Conservation (phyloP, 1,284 basidiomycete species). For the Cutaneotrichosporon sp. region DNA sequence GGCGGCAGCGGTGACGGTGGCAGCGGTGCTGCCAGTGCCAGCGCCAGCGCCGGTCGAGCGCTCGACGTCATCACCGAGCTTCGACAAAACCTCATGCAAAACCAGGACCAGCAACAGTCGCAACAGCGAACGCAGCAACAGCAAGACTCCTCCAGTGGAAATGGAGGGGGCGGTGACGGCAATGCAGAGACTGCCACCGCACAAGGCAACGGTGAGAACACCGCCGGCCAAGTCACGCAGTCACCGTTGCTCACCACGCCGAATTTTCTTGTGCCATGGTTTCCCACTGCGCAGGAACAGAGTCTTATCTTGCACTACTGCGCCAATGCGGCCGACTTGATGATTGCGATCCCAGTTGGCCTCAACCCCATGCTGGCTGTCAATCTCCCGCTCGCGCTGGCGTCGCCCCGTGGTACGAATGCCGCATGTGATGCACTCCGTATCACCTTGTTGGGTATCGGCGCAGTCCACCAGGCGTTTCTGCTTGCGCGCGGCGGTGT, state of each 20-base stretch:
- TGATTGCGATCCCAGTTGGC: constrained; percentile 49
- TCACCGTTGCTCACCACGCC: constrained; percentile 7
- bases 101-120: no score
- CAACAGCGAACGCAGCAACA: background rate
- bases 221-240: background rate
- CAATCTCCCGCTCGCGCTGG: constrained; percentile 48
- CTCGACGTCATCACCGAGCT: no score
- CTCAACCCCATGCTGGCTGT: constrained; percentile 50
- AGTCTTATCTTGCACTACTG: constrained; percentile 45
- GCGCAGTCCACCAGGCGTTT: constrained; percentile 49
- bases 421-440: constrained; percentile 47
- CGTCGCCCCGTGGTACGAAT: constrained; percentile 41
- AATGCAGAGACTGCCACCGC: constrained; percentile 21
- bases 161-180: constrained; percentile 16
- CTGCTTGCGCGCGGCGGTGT: constrained; percentile 42
- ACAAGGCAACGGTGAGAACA: constrained; percentile 12
- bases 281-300: constrained; percentile 45
- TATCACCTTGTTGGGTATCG: constrained; percentile 47
- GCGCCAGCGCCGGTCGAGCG: no score
- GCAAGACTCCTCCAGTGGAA: background rate
- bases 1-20: no score
- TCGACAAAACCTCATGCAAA: no score
- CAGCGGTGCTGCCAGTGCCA: no score
- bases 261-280: constrained; percentile 41
- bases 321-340: constrained; percentile 47